Evolutionary conservation across 2,329 filamentous ascomycete genomes (phyloP), one percentile per base, ranked within the genome.

Genomic region (Gliomastix tumulicola): DNA sequence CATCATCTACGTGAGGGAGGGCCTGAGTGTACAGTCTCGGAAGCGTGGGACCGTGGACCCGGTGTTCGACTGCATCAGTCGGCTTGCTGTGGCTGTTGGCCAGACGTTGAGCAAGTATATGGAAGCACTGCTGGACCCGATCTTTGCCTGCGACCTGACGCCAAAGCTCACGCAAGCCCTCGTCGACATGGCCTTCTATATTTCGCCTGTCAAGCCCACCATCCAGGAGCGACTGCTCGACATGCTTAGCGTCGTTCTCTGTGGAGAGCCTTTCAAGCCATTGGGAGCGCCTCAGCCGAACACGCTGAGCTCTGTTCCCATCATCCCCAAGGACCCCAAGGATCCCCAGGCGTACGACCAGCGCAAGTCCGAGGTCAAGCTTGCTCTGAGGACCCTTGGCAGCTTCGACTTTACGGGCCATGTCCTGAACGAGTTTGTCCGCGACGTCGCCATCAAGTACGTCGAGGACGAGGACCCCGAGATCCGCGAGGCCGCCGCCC

Each of bases 51-150:
- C 75, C 3, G 78, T 82, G 16, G 79, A 82, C 44, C 88, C 90
- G 0, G 90, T 97, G 42, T 97, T 97, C 51, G 87, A 95, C 60
- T 98, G 92, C 60, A 94, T 98, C 56, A 98, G 94, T 58, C 89
- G 94, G 66, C 76, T 98, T 36, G 88, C 92, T 1, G 84, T 94
- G 32, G 92, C 92, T 4, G 92, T 97, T 21, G 92, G 92, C 2
- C 92, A 98, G 63, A 92, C 90, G 0, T 70, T 98, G 36, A 97
- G 88, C 71, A 98, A 97, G 62, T 96, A 97, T 56, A 96, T 98
- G 80, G 89, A 96, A 55, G 86, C 89, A 11, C 68, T 98, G 20
- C 74, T 98, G 9, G 90, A 96, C 49, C 89, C 94, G 10, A 96
- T 98, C 41, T 98, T 98, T 60, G 89, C 88, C 13, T 98, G 92